These are phyloP conservation scores for Volvariella volvacea DNA, from an alignment of 1,284 basidiomycete species.

Conservation along the genomic window DNA sequence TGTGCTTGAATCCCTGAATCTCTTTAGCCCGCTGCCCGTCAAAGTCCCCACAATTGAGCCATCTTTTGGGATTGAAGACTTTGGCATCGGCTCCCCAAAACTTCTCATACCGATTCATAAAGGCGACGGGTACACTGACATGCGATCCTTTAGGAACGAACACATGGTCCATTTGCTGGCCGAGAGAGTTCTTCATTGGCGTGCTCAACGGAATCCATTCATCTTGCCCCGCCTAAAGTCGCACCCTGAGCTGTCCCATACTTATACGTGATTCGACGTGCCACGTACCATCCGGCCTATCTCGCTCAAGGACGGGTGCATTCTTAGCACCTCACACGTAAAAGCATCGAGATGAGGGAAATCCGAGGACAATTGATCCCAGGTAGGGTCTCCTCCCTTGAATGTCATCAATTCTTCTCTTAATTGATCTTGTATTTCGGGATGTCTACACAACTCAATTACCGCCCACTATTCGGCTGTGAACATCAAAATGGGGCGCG, in stretches of 20 bases:
- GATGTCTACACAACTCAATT: slow-evolving; percentile 34
- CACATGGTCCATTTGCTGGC: slow-evolving; percentile 25
- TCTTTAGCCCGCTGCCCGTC: slow-evolving; percentile 17
- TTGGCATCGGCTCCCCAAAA: slow-evolving; percentile 34
- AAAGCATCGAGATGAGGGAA: slow-evolving; percentile 44
- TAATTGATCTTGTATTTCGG: slow-evolving; percentile 32
- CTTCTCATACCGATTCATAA: slow-evolving; percentile 28
- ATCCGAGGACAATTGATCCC: slow-evolving; percentile 26
- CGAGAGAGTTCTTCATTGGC: slow-evolving; percentile 25
- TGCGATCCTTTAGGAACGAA: slow-evolving; percentile 28
- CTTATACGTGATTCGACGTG: slow-evolving; percentile 4
- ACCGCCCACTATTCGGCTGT: slow-evolving; percentile 19
- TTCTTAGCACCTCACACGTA: slow-evolving; percentile 28
- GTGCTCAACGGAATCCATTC: slow-evolving; percentile 34
- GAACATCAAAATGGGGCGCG: background rate
- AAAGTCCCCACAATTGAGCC: slow-evolving; percentile 19
- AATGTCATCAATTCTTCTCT: slow-evolving; percentile 32
- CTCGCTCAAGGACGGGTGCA: slow-evolving; percentile 23
- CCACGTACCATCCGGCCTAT: slow-evolving; percentile 20
- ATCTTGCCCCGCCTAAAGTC: slow-evolving; percentile 30
- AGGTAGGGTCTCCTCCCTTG: slow-evolving; percentile 13
- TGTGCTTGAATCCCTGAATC: slow-evolving; percentile 28
- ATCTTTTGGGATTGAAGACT: slow-evolving; percentile 33
- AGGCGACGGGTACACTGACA: slow-evolving; percentile 25
- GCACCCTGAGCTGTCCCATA: slow-evolving; percentile 16